phyloP scores from a whole-genome alignment of 768 basidiomycete species.

The Suillus weaverae region DNA sequence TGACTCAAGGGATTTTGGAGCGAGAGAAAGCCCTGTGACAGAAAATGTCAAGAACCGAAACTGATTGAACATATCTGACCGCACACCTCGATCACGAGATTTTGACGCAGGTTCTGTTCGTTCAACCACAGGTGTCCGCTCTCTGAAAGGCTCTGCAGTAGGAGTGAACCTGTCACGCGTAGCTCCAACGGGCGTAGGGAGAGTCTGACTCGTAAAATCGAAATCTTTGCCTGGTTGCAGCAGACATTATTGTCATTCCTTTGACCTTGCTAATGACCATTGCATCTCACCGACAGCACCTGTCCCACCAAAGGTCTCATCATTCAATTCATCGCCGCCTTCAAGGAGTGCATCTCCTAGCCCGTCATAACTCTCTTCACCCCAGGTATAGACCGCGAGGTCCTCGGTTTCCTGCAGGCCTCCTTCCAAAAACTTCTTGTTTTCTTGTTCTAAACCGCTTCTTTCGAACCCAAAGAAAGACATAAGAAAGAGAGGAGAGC shows the following conservation, averaged over 20 bases:
- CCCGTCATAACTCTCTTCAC: conserved; percentile 86
- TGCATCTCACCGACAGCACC: conserved; percentile 67
- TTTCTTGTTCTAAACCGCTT: conserved; percentile 63
- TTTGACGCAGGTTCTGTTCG: conserved; percentile 16
- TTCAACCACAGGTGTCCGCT: conserved; percentile 31
- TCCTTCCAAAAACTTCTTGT: conserved; percentile 52
- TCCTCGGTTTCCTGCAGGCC: conserved; percentile 65
- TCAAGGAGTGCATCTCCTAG: conserved; percentile 87
- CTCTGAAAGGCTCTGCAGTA: conserved; percentile 24
- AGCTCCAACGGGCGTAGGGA: conserved; percentile 26
- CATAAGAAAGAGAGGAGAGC: conserved; percentile 41
- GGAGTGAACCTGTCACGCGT: conserved; percentile 21
- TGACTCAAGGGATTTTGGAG: conserved; percentile 58
- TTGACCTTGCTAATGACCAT: conserved; percentile 8
- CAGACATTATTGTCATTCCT: conserved; percentile 12
- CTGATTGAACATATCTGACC: conserved; percentile 10
- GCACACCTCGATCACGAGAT: conserved; percentile 31
- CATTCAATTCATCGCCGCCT: conserved; percentile 90
- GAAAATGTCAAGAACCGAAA: conserved; percentile 14
- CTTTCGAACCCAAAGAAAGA: conserved; percentile 82
- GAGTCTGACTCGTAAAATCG: conserved; percentile 65
- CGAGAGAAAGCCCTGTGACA: conserved; percentile 31
- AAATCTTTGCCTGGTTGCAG: conserved; percentile 77
- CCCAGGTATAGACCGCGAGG: conserved; percentile 91
- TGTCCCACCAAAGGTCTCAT: conserved; percentile 88